Conservation (phyloP, 1,284 basidiomycete genomes). For the Schizophyllum amplum region DNA sequence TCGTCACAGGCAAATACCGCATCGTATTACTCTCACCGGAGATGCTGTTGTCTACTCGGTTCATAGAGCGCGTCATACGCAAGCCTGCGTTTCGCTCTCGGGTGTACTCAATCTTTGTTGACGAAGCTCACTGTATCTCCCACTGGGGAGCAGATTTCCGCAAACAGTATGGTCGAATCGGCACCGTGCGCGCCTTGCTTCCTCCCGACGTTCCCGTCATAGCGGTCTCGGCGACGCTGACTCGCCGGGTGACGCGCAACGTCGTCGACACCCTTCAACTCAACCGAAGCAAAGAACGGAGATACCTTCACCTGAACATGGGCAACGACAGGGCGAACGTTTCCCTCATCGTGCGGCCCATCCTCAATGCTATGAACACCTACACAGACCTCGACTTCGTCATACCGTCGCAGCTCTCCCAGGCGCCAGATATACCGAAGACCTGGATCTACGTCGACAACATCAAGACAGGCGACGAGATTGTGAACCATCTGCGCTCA, state of each 20-base stretch:
- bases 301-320: slow-evolving; percentile 12
- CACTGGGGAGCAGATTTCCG: slow-evolving; percentile 33
- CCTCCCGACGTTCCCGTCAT: slow-evolving; percentile 25
- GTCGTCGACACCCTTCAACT: slow-evolving; percentile 26
- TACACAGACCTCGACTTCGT: slow-evolving; percentile 30
- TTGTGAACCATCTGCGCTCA: slow-evolving; percentile 17
- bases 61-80: slow-evolving; percentile 24
- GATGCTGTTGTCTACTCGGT: slow-evolving; percentile 25
- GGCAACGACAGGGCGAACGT: slow-evolving; percentile 33
- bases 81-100: slow-evolving; percentile 18
- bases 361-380: slow-evolving; percentile 26
- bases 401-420: slow-evolving; percentile 14
- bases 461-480: slow-evolving; percentile 16
- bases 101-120: slow-evolving; percentile 26
- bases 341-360: slow-evolving; percentile 27
- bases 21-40: slow-evolving; percentile 33
- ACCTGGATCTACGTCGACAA: slow-evolving; percentile 23
- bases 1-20: slow-evolving; percentile 21
- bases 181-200: slow-evolving; percentile 26
- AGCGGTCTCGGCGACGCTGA: slow-evolving; percentile 31
- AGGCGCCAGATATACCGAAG: slow-evolving; percentile 11
- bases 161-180: slow-evolving; percentile 29
- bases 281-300: no score
- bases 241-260: slow-evolving; percentile 22
- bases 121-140: slow-evolving; percentile 32